Evolutionary conservation across 2,329 filamentous ascomycete species (phyloP).

Genomic region (Teratosphaeria nubilosa): DNA sequence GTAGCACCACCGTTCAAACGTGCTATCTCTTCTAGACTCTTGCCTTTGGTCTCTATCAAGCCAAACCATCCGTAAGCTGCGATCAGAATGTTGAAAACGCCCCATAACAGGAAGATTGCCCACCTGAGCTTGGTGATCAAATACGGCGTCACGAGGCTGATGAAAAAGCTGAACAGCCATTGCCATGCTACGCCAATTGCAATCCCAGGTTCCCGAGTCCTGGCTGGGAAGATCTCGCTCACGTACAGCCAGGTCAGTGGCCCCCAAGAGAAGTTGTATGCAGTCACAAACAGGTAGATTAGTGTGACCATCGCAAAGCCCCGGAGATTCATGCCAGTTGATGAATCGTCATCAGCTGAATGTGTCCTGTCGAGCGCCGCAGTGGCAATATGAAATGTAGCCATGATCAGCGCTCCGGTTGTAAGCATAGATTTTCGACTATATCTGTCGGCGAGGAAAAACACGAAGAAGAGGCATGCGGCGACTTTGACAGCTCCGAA

Average conservation of each 20-base stretch:
- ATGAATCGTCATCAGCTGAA: slow-evolving; percentile 9
- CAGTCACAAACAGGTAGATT: slow-evolving; percentile 47
- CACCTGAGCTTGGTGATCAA: slow-evolving; percentile 38
- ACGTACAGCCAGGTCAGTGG: slow-evolving; percentile 44
- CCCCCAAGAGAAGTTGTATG: slow-evolving; percentile 44
- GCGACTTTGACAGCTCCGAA: slow-evolving; percentile 46
- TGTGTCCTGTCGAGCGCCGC: slow-evolving; percentile 22
- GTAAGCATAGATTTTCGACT: slow-evolving; percentile 31
- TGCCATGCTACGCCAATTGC: slow-evolving; percentile 40
- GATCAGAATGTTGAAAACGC: slow-evolving; percentile 34
- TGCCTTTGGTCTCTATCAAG: slow-evolving; percentile 26
- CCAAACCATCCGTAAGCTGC: slow-evolving; percentile 28
- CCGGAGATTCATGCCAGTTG: slow-evolving; percentile 18
- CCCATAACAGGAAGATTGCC: slow-evolving; percentile 40
- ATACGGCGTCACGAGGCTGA: slow-evolving; percentile 38
- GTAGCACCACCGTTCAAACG: background rate
- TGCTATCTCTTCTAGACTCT: slow-evolving; percentile 24
- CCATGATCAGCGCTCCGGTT: slow-evolving; percentile 24
- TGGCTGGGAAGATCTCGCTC: slow-evolving; percentile 39
- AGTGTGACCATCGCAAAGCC: slow-evolving; percentile 43
- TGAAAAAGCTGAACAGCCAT: slow-evolving; percentile 42
- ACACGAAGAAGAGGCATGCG: slow-evolving; percentile 42
- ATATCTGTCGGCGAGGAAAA: slow-evolving; percentile 43
- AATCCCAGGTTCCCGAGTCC: slow-evolving; percentile 41
- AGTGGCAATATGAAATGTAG: slow-evolving; percentile 25